Percentiles rank a stretch among this genome's conserved stretches.
Evolutionary conservation across 2,329 filamentous ascomycete species (phyloP).

Genomic region (Tolypocladium tundrense): DNA sequence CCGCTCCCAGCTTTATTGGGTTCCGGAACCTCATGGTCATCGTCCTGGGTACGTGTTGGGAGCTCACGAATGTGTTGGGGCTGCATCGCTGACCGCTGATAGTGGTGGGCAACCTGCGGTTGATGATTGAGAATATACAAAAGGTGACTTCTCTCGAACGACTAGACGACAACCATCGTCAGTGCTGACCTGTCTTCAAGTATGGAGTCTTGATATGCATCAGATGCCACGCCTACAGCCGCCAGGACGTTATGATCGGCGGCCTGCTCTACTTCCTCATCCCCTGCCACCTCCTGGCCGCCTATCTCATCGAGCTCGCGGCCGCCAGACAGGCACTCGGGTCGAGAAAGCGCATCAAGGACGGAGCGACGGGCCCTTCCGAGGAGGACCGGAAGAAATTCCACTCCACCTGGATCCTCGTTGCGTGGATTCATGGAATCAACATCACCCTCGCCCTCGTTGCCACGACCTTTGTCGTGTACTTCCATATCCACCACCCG

Average conservation of each 20-base stretch:
- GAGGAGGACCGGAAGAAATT: slow-evolving; percentile 57
- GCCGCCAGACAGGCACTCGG: slow-evolving; percentile 71
- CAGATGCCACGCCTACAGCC: slow-evolving; percentile 77
- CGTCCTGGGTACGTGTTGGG: slow-evolving; percentile 55
- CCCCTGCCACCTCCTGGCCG: slow-evolving; percentile 81
- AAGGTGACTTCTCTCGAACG: slow-evolving; percentile 46
- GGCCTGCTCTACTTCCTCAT: slow-evolving; percentile 75
- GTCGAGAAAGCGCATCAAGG: slow-evolving; percentile 45
- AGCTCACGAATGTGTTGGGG: not conserved
- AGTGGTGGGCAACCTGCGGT: slow-evolving; percentile 87
- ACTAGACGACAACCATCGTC: not conserved
- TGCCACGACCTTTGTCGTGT: slow-evolving; percentile 77
- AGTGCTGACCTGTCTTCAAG: slow-evolving; percentile 29
- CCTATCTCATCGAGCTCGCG: slow-evolving; percentile 78
- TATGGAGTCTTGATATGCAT: slow-evolving; percentile 94
- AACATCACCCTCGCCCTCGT: slow-evolving; percentile 76
- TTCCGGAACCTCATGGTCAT: slow-evolving; percentile 96
- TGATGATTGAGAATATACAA: slow-evolving; percentile 95
- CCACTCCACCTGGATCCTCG: slow-evolving; percentile 65
- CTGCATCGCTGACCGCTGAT: slow-evolving; percentile 10
- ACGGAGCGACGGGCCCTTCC: slow-evolving; percentile 36
- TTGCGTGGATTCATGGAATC: slow-evolving; percentile 69
- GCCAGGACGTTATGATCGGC: slow-evolving; percentile 66
- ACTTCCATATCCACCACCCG: slow-evolving; percentile 85
- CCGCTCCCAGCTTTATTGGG: slow-evolving; percentile 75